A percentile compares a stretch with the other conserved stretches of the same genome.
Conservation (phyloP, 257 asterid genomes). For the Plantago elongata region DNA sequence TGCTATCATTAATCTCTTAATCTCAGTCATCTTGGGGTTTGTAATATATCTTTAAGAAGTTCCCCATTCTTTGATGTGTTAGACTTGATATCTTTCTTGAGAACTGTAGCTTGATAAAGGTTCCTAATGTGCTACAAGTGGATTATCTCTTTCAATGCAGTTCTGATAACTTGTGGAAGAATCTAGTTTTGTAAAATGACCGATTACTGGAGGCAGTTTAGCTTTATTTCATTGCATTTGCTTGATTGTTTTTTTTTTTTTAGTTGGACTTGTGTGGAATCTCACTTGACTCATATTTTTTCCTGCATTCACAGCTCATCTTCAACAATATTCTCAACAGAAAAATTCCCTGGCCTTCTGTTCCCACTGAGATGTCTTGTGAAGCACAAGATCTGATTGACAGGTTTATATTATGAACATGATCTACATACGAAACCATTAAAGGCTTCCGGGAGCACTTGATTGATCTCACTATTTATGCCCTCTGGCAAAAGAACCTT, state of each 20-base stretch:
- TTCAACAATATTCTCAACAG: constrained; percentile 85
- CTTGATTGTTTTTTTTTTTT: neutral
- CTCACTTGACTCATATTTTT: constrained; percentile 15
- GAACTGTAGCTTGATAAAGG: neutral
- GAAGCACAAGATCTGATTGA: constrained; percentile 83
- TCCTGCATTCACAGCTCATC: constrained; percentile 52
- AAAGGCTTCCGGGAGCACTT: constrained; percentile 10
- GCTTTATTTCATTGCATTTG: neutral
- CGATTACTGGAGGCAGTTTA: constrained; percentile 2
- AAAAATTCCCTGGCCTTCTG: constrained; percentile 85
- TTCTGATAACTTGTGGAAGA: neutral
- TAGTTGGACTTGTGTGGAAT: neutral
- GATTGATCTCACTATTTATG: constrained; percentile 12
- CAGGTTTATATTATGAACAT: constrained; percentile 44
- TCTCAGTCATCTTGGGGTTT: neutral
- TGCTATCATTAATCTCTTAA: neutral
- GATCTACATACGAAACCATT: neutral
- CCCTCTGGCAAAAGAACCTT: constrained; percentile 8
- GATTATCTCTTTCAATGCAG: neutral
- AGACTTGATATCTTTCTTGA: neutral
- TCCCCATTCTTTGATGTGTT: neutral
- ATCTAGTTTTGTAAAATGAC: neutral
- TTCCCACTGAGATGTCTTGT: constrained; percentile 68
- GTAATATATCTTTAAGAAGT: neutral
- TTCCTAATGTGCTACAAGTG: neutral